A percentile compares a stretch with the other conserved stretches of the same genome.
phyloP scores from a whole-genome alignment of 768 basidiomycete species.

The Boletus rufocinnamomeus region DNA sequence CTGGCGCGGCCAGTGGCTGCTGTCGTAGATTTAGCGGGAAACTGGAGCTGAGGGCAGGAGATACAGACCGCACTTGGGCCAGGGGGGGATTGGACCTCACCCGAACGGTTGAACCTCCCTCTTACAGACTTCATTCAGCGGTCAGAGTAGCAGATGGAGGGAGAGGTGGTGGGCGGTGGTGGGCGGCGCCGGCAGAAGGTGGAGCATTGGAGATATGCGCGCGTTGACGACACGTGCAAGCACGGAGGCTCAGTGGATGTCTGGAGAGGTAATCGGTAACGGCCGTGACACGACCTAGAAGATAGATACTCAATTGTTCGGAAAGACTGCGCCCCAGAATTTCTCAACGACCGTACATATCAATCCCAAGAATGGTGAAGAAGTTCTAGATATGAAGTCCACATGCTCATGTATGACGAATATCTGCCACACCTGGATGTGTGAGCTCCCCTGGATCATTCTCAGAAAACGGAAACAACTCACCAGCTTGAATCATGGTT shows the following conservation, averaged over 20 bases:
- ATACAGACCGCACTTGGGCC: neutral
- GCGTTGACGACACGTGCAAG: neutral
- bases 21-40: neutral
- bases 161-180: neutral
- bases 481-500: neutral
- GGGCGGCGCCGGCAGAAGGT: neutral
- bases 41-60: no score
- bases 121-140: neutral
- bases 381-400: neutral
- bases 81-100: neutral
- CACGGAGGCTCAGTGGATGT: neutral
- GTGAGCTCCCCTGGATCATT: neutral
- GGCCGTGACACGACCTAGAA: neutral
- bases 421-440: neutral
- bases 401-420: neutral
- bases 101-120: neutral
- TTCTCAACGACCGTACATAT: neutral
- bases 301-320: neutral
- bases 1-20: neutral
- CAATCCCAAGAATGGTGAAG: neutral
- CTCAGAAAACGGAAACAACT: neutral
- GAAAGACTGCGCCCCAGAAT: neutral
- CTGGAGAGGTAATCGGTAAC: neutral
- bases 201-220: no score
- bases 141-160: neutral